Conservation (phyloP, 2,329 filamentous ascomycete genomes). For the Cladophialophora carrionii region DNA sequence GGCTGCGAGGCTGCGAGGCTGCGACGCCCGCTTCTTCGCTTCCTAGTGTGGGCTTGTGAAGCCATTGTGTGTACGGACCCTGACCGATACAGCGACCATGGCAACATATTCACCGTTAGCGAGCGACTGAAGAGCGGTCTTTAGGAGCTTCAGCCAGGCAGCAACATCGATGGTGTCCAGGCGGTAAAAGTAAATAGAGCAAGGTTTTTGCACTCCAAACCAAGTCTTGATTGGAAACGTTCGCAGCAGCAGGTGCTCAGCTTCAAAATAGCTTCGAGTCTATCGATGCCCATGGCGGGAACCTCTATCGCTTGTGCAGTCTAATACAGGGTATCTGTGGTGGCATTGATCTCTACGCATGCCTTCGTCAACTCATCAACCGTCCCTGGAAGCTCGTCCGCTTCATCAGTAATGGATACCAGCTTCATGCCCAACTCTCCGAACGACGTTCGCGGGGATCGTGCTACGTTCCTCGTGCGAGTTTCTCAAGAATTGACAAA, state of each 20-base stretch:
- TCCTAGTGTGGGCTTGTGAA: no score
- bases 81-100: no score
- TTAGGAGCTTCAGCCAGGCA: not conserved
- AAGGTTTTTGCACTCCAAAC: not conserved
- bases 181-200: not conserved
- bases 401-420: not conserved
- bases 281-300: not conserved
- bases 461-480: constrained; percentile 14
- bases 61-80: no score
- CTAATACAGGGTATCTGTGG: not conserved
- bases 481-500: constrained; percentile 33
- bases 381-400: not conserved
- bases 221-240: not conserved
- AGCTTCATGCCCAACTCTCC: not conserved
- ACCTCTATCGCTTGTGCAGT: not conserved
- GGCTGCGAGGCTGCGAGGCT: not conserved
- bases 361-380: not conserved
- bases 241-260: not conserved
- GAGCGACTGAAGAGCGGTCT: constrained; percentile 44
- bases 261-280: not conserved
- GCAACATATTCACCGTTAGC: no score
- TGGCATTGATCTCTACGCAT: not conserved
- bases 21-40: no score
- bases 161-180: not conserved
- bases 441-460: not conserved